phyloP scores from a whole-genome alignment of 495 filamentous ascomycete genomes.

The Aspergillus nanangensis region DNA sequence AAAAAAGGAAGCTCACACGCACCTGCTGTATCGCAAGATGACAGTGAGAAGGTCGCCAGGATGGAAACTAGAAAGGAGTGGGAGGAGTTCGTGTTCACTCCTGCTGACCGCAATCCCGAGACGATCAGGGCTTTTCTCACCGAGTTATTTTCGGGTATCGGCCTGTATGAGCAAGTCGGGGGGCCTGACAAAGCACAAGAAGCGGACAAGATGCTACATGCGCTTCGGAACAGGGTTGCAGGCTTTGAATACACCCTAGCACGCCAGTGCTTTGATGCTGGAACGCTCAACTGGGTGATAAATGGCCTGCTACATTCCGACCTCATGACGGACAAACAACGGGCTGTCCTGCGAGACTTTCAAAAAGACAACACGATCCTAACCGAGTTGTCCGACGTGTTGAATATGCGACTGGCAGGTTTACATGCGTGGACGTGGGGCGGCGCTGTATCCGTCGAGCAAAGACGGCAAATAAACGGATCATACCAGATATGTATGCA shows the following conservation, averaged over 20 bases:
- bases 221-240: conserved; percentile 1
- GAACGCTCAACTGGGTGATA: conserved; percentile 3
- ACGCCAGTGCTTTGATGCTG: background rate
- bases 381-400: conserved; percentile 7
- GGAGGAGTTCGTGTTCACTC: conserved; percentile 7
- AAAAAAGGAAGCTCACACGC: background rate
- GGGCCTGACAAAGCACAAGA: conserved; percentile 1
- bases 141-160: conserved; percentile 1
- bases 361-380: conserved; percentile 5
- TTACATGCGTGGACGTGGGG: conserved; percentile 12
- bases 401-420: conserved; percentile 10
- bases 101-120: background rate
- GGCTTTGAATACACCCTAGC: conserved; percentile 3
- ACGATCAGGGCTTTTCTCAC: conserved; percentile 2
- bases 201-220: background rate
- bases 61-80: conserved; percentile 6
- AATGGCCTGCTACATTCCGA: conserved; percentile 5
- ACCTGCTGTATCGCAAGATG: background rate
- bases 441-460: conserved; percentile 4
- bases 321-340: conserved; percentile 8
- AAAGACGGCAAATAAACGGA: conserved; percentile 10
- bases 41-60: conserved; percentile 1
- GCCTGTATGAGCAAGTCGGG: background rate
- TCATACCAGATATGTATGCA: conserved; percentile 11
- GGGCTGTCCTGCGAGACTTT: conserved; percentile 9